Conservation (phyloP, 768 basidiomycete genomes). For the Punctularia strigosozonata region DNA sequence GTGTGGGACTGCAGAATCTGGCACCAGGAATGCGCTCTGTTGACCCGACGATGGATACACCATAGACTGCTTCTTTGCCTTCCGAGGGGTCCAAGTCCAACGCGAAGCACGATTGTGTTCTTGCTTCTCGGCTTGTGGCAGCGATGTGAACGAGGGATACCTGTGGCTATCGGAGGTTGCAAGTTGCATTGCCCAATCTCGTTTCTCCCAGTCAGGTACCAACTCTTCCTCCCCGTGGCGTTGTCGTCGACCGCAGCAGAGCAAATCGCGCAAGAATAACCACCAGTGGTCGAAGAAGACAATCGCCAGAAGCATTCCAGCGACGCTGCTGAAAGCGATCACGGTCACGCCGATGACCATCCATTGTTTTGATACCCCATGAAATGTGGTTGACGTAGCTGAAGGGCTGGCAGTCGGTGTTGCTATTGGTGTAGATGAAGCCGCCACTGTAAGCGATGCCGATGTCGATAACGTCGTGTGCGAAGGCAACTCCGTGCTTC, state of each 20-base stretch:
- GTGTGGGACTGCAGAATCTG: too few relatives aligned
- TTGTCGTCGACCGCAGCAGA: constrained; percentile 25
- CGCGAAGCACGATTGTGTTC: too few relatives aligned
- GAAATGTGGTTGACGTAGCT: not conserved
- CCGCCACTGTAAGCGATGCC: too few relatives aligned
- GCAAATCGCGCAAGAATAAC: constrained; percentile 41
- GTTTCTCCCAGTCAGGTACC: constrained; percentile 52
- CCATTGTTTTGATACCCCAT: constrained; percentile 24
- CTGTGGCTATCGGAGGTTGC: constrained; percentile 13
- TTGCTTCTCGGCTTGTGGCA: too few relatives aligned
- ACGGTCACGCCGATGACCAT: constrained; percentile 60
- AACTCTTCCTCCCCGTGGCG: constrained; percentile 35
- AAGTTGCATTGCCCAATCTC: constrained; percentile 41
- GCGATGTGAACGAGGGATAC: too few relatives aligned
- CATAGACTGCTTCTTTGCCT: too few relatives aligned
- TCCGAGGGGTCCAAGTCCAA: too few relatives aligned
- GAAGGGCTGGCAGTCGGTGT: not conserved
- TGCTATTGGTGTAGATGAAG: not conserved
- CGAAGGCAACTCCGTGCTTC: too few relatives aligned
- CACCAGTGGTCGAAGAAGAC: constrained; percentile 68
- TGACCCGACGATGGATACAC: too few relatives aligned
- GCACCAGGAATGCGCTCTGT: too few relatives aligned
- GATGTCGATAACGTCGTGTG: too few relatives aligned
- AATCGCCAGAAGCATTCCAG: constrained; percentile 38
- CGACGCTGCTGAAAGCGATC: constrained; percentile 49